Evolutionary conservation across 257 asterid genomes (phyloP).

Genomic region (Paraleonurus japonicus): DNA sequence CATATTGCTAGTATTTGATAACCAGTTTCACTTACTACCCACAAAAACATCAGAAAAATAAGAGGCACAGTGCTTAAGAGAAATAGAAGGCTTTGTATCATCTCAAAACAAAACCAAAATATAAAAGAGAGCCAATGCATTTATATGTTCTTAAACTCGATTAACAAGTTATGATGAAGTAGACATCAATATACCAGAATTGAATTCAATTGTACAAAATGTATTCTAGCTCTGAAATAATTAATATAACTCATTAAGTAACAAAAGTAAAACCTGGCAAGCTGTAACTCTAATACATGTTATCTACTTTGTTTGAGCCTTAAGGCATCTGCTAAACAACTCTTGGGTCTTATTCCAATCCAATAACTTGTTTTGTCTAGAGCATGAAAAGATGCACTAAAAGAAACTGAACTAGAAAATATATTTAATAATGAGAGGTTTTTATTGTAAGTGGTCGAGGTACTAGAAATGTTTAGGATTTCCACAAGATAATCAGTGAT

Average conservation of each 20-base stretch:
- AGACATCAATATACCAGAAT: not conserved
- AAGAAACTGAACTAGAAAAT: not conserved
- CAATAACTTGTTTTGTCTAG: not conserved
- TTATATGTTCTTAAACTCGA: not conserved
- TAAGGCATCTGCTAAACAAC: not conserved
- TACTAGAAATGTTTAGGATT: not conserved
- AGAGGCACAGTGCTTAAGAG: not conserved
- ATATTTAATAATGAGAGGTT: not conserved
- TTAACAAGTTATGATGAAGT: not conserved
- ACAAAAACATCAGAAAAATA: not conserved
- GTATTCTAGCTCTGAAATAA: not conserved
- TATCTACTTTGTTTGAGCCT: not conserved
- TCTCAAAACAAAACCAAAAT: conserved; percentile 8
- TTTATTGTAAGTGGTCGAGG: not conserved
- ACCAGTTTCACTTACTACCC: not conserved
- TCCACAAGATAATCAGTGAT: not conserved
- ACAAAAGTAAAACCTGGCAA: not conserved
- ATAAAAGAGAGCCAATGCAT: not conserved
- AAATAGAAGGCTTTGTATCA: not conserved
- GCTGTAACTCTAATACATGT: not conserved
- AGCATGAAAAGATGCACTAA: not conserved
- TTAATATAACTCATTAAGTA: not conserved
- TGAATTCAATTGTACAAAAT: not conserved
- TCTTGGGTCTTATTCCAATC: not conserved
- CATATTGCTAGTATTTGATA: not conserved